These are phyloP conservation scores for Lignosus rhinocerotis DNA, from an alignment of 1,284 basidiomycete genomes.

Conservation along the genomic window DNA sequence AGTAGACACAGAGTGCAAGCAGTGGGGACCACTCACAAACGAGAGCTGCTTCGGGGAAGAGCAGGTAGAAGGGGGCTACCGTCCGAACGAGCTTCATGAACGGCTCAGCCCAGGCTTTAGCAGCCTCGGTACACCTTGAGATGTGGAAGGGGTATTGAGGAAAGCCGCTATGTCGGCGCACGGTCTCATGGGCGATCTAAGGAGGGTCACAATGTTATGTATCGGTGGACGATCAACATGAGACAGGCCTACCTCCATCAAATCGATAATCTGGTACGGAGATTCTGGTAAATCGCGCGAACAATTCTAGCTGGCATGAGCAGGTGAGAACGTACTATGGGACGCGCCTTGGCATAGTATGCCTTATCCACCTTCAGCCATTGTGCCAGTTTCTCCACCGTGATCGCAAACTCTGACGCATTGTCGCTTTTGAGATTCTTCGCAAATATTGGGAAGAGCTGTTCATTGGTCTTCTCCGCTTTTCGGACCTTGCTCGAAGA, in stretches of 20 bases:
- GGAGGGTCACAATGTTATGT: not conserved
- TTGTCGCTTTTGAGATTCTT: constrained; percentile 17
- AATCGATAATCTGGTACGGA: constrained; percentile 18
- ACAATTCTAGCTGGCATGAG: too few relatives aligned
- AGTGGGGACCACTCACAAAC: constrained; percentile 16
- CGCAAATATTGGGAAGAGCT: constrained; percentile 22
- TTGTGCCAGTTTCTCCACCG: constrained; percentile 20
- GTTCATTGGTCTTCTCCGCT: constrained; percentile 23
- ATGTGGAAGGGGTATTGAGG: constrained; percentile 12
- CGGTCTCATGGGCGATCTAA: constrained; percentile 21
- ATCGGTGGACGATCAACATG: not conserved
- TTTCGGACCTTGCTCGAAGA: not conserved
- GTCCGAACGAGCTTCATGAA: constrained; percentile 20
- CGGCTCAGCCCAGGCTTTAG: constrained; percentile 20
- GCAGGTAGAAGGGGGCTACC: constrained; percentile 16
- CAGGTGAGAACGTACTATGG: constrained; percentile 14
- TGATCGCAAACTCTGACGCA: constrained; percentile 12
- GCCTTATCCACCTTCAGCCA: constrained; percentile 25
- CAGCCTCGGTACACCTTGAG: constrained; percentile 5
- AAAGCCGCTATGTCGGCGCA: constrained; percentile 12
- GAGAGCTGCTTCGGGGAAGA: constrained; percentile 19
- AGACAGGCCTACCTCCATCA: constrained; percentile 24
- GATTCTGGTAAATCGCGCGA: not conserved
- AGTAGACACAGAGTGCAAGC: not conserved
- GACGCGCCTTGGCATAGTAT: constrained; percentile 25